Percentiles rank a stretch among this genome's conserved stretches.
Evolutionary conservation across 2,329 filamentous ascomycete genomes (phyloP).

Genomic region (Diatrype stigma): DNA sequence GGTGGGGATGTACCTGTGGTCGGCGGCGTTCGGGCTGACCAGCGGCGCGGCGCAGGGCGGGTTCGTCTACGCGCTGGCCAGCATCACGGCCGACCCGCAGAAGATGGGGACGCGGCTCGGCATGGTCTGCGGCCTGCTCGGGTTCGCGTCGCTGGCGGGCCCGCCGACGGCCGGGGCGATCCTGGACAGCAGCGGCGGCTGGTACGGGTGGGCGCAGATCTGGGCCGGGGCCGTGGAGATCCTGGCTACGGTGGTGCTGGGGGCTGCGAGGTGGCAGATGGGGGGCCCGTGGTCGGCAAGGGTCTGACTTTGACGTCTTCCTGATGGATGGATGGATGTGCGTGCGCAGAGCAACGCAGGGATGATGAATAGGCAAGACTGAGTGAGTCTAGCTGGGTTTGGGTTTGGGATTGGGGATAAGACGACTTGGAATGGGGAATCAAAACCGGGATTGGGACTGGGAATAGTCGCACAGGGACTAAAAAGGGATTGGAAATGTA

Average conservation of each 20-base stretch:
- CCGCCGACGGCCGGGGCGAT: constrained; percentile 42
- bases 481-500: no score
- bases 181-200: constrained; percentile 35
- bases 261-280: constrained; percentile 13
- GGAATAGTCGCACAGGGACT: no score
- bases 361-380: no score
- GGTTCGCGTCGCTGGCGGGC: constrained; percentile 40
- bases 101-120: constrained; percentile 44
- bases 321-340: no score
- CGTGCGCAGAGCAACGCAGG: no score
- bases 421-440: no score
- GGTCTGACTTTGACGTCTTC: constrained; percentile 10
- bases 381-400: no score
- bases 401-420: background rate
- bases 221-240: constrained; percentile 38
- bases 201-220: constrained; percentile 41
- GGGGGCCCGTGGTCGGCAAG: constrained; percentile 7
- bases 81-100: constrained; percentile 36
- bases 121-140: constrained; percentile 39
- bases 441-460: no score
- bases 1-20: constrained; percentile 39
- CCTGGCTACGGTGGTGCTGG: constrained; percentile 9
- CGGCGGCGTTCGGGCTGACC: constrained; percentile 39
- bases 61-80: constrained; percentile 37
- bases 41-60: constrained; percentile 39